A percentile compares a stretch with the other conserved stretches of the same genome.
These are phyloP conservation scores for Tuber borchii DNA, from an alignment of 495 filamentous ascomycete species.

Conservation along the genomic window DNA sequence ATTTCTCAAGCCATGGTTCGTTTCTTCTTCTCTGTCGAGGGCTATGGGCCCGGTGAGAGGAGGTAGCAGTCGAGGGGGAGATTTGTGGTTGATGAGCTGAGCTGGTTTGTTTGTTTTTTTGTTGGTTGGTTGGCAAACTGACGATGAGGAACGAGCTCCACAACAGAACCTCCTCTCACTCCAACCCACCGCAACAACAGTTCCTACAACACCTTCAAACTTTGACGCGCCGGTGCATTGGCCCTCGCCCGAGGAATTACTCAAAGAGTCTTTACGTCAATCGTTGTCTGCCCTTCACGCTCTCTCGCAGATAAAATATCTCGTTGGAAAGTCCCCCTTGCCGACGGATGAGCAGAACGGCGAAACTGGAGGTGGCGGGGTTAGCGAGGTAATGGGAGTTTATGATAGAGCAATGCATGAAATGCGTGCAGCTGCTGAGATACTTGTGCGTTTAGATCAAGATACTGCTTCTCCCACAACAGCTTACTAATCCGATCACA, in stretches of 20 bases:
- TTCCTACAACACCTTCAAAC: neutral
- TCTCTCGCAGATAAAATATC: constrained; percentile 26
- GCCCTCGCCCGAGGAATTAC: constrained; percentile 33
- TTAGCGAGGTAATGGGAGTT: constrained; percentile 31
- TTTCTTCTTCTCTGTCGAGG: neutral
- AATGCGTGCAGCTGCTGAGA: constrained; percentile 36
- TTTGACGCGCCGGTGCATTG: constrained; percentile 12
- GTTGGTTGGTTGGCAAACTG: neutral
- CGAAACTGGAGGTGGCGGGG: constrained; percentile 10
- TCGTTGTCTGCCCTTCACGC: constrained; percentile 33
- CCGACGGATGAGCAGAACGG: constrained; percentile 7
- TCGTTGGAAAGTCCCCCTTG: constrained; percentile 12
- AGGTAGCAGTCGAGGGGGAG: neutral
- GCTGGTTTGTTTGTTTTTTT: constrained; percentile 1
- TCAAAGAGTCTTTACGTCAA: constrained; percentile 38
- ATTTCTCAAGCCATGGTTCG: constrained; percentile 37
- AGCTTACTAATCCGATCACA: constrained; percentile 8
- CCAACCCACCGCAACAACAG: constrained; percentile 16
- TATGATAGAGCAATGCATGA: constrained; percentile 35
- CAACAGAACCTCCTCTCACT: constrained; percentile 36
- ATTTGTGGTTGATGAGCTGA: neutral
- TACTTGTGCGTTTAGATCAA: constrained; percentile 18
- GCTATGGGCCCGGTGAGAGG: neutral
- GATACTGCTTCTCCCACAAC: neutral
- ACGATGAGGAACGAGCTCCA: neutral